Percentiles rank a stretch among this genome's conserved stretches.
phyloP scores from a whole-genome alignment of 2,329 filamentous ascomycete species.

The Fonsecaea nubica region DNA sequence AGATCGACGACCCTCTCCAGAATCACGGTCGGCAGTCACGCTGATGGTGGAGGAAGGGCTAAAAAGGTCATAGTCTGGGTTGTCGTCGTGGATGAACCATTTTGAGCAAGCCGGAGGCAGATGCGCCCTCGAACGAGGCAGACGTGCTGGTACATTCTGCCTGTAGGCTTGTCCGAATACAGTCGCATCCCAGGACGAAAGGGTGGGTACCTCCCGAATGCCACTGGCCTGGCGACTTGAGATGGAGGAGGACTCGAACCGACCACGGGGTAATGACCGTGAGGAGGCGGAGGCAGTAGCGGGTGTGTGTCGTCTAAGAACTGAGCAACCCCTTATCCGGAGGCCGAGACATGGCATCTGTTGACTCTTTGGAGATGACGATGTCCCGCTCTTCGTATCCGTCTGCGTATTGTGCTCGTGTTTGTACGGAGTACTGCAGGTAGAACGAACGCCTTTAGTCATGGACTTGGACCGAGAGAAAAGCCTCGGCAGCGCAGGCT shows the following conservation, averaged over 20 bases:
- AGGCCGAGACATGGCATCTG: slow-evolving; percentile 24
- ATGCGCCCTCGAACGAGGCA: slow-evolving; percentile 53
- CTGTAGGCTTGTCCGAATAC: slow-evolving; percentile 62
- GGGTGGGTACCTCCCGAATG: slow-evolving; percentile 29
- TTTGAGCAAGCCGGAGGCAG: slow-evolving; percentile 61
- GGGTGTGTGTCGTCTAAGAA: neutral
- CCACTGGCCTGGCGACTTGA: neutral
- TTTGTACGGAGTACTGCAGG: neutral
- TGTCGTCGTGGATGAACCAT: slow-evolving; percentile 61
- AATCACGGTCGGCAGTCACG: neutral
- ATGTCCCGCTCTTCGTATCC: neutral
- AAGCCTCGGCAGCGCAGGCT: neutral
- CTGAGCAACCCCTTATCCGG: slow-evolving; percentile 7
- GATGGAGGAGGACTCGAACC: neutral
- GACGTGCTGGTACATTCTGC: slow-evolving; percentile 60
- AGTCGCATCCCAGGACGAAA: slow-evolving; percentile 48
- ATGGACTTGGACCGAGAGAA: neutral
- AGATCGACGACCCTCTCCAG: neutral
- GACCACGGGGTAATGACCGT: neutral
- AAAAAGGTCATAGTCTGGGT: slow-evolving; percentile 15
- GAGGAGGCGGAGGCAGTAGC: neutral
- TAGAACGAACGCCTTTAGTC: neutral
- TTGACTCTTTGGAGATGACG: neutral
- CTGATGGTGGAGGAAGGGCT: neutral
- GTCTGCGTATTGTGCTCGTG: neutral